A percentile compares a stretch with the other conserved stretches of the same genome.
Evolutionary conservation across 1,139 yeast genomes (phyloP).

Genomic region (Blastobotrys buckinghamii): DNA sequence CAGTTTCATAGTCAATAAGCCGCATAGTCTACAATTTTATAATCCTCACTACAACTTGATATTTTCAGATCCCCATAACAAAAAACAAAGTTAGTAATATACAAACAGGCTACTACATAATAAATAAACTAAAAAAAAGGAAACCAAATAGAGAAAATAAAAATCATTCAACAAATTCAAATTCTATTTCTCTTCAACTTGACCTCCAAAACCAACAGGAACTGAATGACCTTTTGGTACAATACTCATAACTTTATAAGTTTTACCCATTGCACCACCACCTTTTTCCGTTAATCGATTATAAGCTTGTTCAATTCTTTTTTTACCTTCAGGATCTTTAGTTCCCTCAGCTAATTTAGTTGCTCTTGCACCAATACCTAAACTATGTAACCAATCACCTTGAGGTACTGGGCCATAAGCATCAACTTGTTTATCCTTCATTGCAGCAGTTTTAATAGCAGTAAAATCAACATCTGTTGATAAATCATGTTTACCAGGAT

Average conservation of each 20-base stretch:
- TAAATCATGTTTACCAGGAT: slow-evolving; percentile 76
- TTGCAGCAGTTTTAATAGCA: slow-evolving; percentile 42
- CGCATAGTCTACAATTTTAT: no score
- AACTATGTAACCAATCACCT: slow-evolving; percentile 71
- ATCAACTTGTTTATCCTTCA: slow-evolving; percentile 27
- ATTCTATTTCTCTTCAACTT: neutral
- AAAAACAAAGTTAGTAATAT: neutral
- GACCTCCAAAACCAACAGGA: slow-evolving; percentile 45
- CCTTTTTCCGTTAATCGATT: slow-evolving; percentile 58
- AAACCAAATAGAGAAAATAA: neutral
- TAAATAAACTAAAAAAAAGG: neutral
- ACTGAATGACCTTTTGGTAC: slow-evolving; percentile 42
- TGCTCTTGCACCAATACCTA: slow-evolving; percentile 73
- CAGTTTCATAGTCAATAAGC: no score
- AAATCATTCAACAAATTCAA: neutral
- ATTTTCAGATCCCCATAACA: no score
- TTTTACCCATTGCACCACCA: slow-evolving; percentile 65
- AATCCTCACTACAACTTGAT: no score
- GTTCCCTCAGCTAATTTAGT: slow-evolving; percentile 34
- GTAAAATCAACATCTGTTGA: slow-evolving; percentile 81
- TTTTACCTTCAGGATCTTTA: slow-evolving; percentile 29
- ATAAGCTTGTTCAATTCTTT: slow-evolving; percentile 51
- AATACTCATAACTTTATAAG: slow-evolving; percentile 67
- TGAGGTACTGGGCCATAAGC: slow-evolving; percentile 62
- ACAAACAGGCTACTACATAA: no score